Percentiles rank a stretch among this genome's conserved stretches.
These are phyloP conservation scores for Epichloe aotearoae DNA, from an alignment of 2,329 filamentous ascomycete genomes.

Conservation along the genomic window DNA sequence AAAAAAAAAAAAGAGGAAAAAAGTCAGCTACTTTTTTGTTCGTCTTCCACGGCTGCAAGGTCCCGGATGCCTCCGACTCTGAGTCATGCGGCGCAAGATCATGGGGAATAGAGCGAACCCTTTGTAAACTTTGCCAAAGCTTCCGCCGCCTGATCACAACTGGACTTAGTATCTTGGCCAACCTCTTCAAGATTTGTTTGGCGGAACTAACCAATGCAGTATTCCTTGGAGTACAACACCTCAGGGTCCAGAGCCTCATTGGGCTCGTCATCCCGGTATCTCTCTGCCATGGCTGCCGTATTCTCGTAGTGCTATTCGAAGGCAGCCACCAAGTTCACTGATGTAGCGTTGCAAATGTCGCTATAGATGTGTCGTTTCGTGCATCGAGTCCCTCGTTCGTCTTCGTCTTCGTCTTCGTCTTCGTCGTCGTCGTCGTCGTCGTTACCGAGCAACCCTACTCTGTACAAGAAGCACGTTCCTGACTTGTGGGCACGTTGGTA, in stretches of 20 bases:
- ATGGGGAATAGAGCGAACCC: conserved; percentile 42
- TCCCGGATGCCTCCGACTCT: neutral
- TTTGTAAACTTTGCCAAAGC: conserved; percentile 98
- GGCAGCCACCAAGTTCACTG: neutral
- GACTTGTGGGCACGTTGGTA: neutral
- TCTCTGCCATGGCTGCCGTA: conserved; percentile 31
- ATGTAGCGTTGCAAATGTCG: neutral
- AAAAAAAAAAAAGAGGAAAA: neutral
- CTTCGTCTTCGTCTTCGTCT: neutral
- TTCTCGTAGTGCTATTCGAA: neutral
- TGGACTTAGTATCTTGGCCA: conserved; percentile 13
- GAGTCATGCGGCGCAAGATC: neutral
- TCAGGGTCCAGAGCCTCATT: conserved; percentile 63
- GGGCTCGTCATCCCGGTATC: conserved; percentile 30
- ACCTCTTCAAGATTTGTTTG: conserved; percentile 1
- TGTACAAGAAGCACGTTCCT: neutral
- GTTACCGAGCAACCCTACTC: neutral
- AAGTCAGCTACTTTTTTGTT: neutral
- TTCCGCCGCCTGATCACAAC: conserved; percentile 61
- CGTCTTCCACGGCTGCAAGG: neutral
- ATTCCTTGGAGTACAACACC: conserved; percentile 84
- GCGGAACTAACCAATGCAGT: conserved; percentile 57
- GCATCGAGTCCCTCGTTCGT: neutral
- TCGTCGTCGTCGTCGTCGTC: neutral
- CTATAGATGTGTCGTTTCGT: neutral